These are phyloP conservation scores for Biscogniauxia sp. DNA, from an alignment of 2,329 filamentous ascomycete species.

Conservation along the genomic window DNA sequence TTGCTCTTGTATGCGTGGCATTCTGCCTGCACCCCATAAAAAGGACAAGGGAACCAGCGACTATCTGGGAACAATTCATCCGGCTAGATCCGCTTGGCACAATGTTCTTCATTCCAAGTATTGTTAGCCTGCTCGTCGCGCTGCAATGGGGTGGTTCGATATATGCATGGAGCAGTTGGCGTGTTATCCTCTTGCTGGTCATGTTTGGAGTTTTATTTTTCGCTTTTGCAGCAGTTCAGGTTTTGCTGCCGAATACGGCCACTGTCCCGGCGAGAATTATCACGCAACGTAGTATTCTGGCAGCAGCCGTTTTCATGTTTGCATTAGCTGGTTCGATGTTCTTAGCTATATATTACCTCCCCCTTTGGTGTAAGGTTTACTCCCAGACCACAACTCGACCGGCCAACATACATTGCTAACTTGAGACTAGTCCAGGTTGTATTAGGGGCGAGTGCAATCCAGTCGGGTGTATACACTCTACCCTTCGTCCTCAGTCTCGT, in stretches of 20 bases:
- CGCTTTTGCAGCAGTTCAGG: constrained; percentile 33
- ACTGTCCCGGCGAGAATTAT: constrained; percentile 40
- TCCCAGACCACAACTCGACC: too few species aligned
- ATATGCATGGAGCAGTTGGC: constrained; percentile 44
- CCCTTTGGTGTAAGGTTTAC: constrained; percentile 18
- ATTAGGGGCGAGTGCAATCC: constrained; percentile 32
- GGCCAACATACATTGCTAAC: too few species aligned
- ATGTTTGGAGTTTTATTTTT: constrained; percentile 35
- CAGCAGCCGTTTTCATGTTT: constrained; percentile 29
- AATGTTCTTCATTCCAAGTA: background rate
- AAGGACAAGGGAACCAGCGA: too few species aligned
- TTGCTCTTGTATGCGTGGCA: constrained; percentile 44
- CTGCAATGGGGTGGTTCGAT: constrained; percentile 37
- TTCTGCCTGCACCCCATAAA: constrained; percentile 43
- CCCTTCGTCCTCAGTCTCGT: constrained; percentile 34
- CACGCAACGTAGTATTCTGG: constrained; percentile 33
- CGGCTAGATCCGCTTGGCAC: too few species aligned
- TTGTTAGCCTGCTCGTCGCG: background rate
- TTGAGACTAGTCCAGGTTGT: constrained; percentile 24
- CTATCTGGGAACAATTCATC: too few species aligned
- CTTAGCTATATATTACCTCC: constrained; percentile 32
- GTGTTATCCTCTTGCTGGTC: constrained; percentile 43
- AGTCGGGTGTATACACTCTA: constrained; percentile 36
- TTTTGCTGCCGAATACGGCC: constrained; percentile 33
- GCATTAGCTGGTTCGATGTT: constrained; percentile 32